A percentile compares a stretch with the other conserved stretches of the same genome.
Evolutionary conservation across 768 basidiomycete genomes (phyloP).

Genomic region (Podaxis sp.): DNA sequence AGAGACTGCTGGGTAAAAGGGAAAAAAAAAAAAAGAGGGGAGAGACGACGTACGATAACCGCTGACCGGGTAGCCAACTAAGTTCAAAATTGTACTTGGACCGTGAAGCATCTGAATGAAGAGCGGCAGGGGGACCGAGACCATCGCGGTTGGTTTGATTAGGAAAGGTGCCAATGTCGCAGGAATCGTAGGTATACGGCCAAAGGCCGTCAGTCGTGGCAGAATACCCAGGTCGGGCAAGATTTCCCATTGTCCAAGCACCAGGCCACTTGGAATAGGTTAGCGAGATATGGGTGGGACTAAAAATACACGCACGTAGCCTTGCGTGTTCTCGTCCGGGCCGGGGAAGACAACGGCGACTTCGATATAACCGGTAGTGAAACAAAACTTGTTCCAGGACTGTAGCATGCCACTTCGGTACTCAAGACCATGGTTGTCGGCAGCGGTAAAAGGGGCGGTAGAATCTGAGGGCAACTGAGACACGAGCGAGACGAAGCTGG

Average conservation of each 20-base stretch:
- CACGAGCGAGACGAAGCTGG: background rate
- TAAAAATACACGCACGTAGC: slow-evolving; percentile 40
- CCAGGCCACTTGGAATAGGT: slow-evolving; percentile 68
- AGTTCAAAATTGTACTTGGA: slow-evolving; percentile 56
- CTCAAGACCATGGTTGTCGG: slow-evolving; percentile 54
- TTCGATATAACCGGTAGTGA: slow-evolving; percentile 80
- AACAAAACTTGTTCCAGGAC: slow-evolving; percentile 91
- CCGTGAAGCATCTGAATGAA: slow-evolving; percentile 48
- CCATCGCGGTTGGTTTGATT: slow-evolving; percentile 62
- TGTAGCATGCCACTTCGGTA: slow-evolving; percentile 82
- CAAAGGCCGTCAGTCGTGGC: slow-evolving; percentile 81
- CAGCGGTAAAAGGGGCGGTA: slow-evolving; percentile 45
- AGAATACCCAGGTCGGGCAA: slow-evolving; percentile 78
- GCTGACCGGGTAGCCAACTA: slow-evolving; percentile 77
- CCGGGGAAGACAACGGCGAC: slow-evolving; percentile 61
- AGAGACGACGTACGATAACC: slow-evolving; percentile 53
- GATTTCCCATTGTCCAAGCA: slow-evolving; percentile 88
- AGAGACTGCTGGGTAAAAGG: background rate
- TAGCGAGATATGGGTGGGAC: background rate
- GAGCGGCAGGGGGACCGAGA: slow-evolving; percentile 61
- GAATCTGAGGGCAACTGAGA: slow-evolving; percentile 28
- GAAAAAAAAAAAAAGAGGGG: background rate
- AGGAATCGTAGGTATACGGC: slow-evolving; percentile 76
- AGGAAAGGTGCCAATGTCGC: slow-evolving; percentile 76
- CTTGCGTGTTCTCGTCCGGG: slow-evolving; percentile 47